phyloP scores from a whole-genome alignment of 345 rosid species.

The Nephelium lappaceum region DNA sequence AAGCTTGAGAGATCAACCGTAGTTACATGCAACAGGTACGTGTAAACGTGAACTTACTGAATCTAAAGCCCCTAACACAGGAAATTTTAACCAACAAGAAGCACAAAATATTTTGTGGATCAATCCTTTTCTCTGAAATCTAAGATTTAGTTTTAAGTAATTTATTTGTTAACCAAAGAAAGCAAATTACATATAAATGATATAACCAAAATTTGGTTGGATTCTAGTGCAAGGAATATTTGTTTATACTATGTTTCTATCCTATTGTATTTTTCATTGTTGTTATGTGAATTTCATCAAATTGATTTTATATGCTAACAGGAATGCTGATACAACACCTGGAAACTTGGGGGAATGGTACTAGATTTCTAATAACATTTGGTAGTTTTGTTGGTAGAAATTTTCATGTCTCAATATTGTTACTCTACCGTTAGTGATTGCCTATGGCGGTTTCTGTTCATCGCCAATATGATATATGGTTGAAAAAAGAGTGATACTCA shows the following conservation, averaged over 20 bases:
- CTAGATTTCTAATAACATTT: too few species aligned
- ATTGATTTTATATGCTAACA: background rate
- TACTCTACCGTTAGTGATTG: too few species aligned
- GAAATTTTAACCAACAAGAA: background rate
- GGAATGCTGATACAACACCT: background rate
- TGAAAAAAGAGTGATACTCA: too few species aligned
- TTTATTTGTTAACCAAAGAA: too few species aligned
- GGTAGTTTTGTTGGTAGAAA: background rate
- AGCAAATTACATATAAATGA: too few species aligned
- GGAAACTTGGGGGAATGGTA: background rate
- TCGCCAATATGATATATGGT: background rate
- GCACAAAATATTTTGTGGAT: too few species aligned
- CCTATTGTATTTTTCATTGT: background rate
- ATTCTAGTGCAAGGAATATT: too few species aligned
- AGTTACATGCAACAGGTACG: background rate
- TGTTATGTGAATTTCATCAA: background rate
- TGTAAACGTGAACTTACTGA: background rate
- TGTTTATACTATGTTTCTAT: too few species aligned
- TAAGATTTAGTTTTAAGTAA: too few species aligned
- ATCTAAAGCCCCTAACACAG: background rate
- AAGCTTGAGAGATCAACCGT: conserved; percentile 39
- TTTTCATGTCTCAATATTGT: too few species aligned
- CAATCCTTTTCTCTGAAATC: background rate
- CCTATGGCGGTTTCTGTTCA: background rate
- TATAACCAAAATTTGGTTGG: too few species aligned